phyloP scores from a whole-genome alignment of 2,329 filamentous ascomycete species.

The Dendrostoma leiphaemia region DNA sequence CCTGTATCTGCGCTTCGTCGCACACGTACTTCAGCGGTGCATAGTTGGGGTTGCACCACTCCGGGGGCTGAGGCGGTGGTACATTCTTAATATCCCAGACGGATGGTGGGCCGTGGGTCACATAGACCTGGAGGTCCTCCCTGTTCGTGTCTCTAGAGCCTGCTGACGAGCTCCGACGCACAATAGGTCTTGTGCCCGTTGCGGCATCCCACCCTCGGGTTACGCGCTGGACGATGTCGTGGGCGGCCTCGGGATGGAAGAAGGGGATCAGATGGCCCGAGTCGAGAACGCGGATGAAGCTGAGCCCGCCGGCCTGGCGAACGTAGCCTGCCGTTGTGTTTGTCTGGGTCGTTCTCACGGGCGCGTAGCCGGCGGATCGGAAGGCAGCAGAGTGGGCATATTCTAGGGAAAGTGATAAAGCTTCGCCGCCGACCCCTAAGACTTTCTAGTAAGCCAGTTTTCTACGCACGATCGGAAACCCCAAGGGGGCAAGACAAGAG shows the following conservation, averaged over 20 bases:
- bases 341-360: constrained; percentile 33
- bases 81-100: constrained; percentile 17
- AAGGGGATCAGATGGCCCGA: constrained; percentile 44
- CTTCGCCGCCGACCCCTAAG: constrained; percentile 39
- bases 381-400: constrained; percentile 40
- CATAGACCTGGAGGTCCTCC: constrained; percentile 1
- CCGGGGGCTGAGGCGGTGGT: neutral
- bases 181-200: constrained; percentile 45
- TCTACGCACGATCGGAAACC: too few species aligned
- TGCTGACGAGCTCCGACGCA: too few species aligned
- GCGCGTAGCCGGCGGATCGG: constrained; percentile 44
- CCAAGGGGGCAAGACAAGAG: neutral
- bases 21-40: neutral
- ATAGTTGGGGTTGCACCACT: constrained; percentile 11
- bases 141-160: neutral
- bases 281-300: constrained; percentile 42
- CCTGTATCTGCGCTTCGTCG: neutral
- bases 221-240: constrained; percentile 47
- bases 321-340: constrained; percentile 42
- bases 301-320: constrained; percentile 44
- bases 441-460: too few species aligned
- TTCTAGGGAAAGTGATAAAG: constrained; percentile 40
- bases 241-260: constrained; percentile 49
- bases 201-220: constrained; percentile 47
- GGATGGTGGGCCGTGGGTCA: constrained; percentile 16